Conservation (phyloP, 306 rosid genomes). For the Fagus sylvatica region DNA sequence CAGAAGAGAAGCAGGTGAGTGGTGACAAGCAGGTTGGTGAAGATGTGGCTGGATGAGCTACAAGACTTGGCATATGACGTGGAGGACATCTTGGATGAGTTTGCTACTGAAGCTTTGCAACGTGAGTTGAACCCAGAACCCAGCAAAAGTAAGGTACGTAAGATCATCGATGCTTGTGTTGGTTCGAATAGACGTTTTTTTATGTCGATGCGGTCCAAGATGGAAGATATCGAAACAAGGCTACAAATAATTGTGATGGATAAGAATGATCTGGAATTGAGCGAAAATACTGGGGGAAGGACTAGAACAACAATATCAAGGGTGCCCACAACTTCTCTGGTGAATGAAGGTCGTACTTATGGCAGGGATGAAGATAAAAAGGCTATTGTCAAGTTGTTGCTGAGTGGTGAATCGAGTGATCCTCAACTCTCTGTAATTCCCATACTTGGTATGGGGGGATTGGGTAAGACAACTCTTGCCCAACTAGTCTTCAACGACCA, state of each 20-base stretch:
- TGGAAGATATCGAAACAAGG: rapidly evolving
- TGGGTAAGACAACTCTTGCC: neutral
- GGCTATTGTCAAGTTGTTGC: neutral
- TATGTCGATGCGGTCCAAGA: neutral
- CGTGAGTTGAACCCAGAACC: neutral
- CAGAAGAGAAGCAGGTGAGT: conserved; percentile 6
- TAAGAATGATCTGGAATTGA: neutral
- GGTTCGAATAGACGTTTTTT: neutral
- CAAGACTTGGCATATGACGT: conserved; percentile 14
- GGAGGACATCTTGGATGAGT: conserved; percentile 27
- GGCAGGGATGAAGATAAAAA: too few relatives aligned
- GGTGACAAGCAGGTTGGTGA: neutral
- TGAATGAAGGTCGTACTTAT: too few relatives aligned
- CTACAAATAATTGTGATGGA: neutral
- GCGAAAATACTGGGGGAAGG: neutral
- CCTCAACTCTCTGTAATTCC: neutral
- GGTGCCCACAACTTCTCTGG: neutral
- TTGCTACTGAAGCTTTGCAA: neutral
- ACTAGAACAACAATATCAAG: too few relatives aligned
- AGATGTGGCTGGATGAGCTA: conserved; percentile 17
- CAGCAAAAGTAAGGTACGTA: neutral
- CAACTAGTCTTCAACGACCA: rapidly evolving
- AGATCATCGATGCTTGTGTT: rapidly evolving
- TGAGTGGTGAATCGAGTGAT: neutral
- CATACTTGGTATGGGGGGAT: neutral